Evolutionary conservation across 495 filamentous ascomycete species (phyloP), one percentile per base, ranked within the genome.

Genomic region (Hypoxylon subgilvum): DNA sequence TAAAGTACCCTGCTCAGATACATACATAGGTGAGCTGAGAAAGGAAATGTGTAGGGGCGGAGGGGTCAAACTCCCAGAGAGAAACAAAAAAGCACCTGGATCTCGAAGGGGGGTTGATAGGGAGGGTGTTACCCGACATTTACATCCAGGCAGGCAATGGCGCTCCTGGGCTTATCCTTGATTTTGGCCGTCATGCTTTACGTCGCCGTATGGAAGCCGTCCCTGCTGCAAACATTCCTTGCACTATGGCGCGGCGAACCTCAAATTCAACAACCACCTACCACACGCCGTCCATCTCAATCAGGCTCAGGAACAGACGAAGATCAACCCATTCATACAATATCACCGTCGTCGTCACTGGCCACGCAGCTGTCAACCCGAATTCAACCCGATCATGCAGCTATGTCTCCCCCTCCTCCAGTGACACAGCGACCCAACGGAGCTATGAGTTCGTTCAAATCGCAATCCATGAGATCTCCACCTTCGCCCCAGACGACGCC

Each of bases 161-260:
- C 72, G 63, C 67, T 82, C 51, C 54, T 86, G 16, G 82, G 80
- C 46, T 62, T 84, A 44, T 80, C 81, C 4, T 64, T 84, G 16
- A 70, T 85, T 54, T 65, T 84, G 50, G 82, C 77, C 14, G 82
- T 82, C 0, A 50, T 84, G 28, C 71, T 83, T 10, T 74, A 79
- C 41, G 64, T 83, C 46, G 72, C 76, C 46, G 77, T 82, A 50
- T 72, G 72, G 44, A 75, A 73, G 54, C 79, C 76, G 23, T 69
- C 75, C 40, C 63, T 77, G 13, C 52, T 78, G 14, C 48, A 62
- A 46, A 69, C 50, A 19, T 41, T 67, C 16, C 19, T 65, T 25
- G 49, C 65, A 4, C 27, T 70, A 49, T 66, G 60, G 34, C 43
- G 60, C 12, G 58, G 57, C 41, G 52, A 53, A 28, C 61, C 66